Evolutionary conservation across 495 filamentous ascomycete genomes (phyloP), one percentile per base, ranked within the genome.

Genomic region (Hyaloscypha bicolor): DNA sequence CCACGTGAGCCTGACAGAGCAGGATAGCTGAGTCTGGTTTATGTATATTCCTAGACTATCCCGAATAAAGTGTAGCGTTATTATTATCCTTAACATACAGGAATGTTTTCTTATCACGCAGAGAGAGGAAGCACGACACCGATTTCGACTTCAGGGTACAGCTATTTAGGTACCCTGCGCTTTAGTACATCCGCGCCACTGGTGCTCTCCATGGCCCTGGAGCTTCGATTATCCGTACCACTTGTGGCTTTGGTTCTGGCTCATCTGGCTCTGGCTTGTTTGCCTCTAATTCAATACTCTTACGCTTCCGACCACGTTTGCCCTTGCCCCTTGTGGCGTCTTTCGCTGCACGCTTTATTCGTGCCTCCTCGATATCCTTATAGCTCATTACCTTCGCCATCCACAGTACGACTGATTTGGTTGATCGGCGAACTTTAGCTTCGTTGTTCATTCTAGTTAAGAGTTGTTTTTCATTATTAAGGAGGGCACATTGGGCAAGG

Each of bases 201-300:
- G 57, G 65, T 67, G 65, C 56, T 55, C 58, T 67, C 58, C 58
- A 62, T 62, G 65, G 56, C 65, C 22, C 33, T 67, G 65, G 58
- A 11, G 45, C 58, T 56, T 62, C 57, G 45, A 55, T 67, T 51
- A 59, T 53, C 45, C 33, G 56, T 62, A 39, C 65, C 51, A 62
- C 65, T 60, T 66, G 51, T 67, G 33, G 65, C 65, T 67, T 39
- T 62, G 57, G 58, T 33, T 63, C 61, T 55, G 61, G 61, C 59
- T 61, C 59, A 42, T 45, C 59, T 61, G 55, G 45, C 71, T 73
- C 51, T n/a, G n/a, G n/a, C n/a, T n/a, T n/a, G 9, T 37, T 37
- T 37, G 33, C 5, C 5, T 37, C 9, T 63, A 63, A 37, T 33
- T 8, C 45, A 63, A 37, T 37, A 63, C 45, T 63, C 61, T 37